Evolutionary conservation across 352 stramenopile genomes (phyloP).

Genomic region (Pythium rhizo-oryzae): DNA sequence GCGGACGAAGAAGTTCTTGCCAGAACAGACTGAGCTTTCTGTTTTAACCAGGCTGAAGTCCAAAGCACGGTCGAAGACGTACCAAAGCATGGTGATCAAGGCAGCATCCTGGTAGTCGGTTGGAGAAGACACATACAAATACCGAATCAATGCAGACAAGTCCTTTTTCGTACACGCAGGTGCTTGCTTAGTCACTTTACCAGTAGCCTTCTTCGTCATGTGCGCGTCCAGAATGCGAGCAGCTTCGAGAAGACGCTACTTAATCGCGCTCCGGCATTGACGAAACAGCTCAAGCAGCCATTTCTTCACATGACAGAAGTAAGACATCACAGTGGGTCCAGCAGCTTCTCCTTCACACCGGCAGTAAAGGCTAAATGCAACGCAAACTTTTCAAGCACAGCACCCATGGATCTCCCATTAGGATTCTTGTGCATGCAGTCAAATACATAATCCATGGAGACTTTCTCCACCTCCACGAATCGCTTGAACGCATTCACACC

Average conservation of each 20-base stretch:
- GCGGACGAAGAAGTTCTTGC: conserved; percentile 15
- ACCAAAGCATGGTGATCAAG: conserved; percentile 29
- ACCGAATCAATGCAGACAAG: conserved; percentile 4
- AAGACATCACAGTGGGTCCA: conserved; percentile 15
- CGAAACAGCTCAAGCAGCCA: conserved; percentile 13
- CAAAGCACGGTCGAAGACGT: conserved; percentile 32
- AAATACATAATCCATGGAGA: conserved; percentile 3
- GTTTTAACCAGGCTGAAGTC: conserved; percentile 30
- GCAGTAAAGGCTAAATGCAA: conserved; percentile 16
- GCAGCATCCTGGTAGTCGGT: conserved; percentile 29
- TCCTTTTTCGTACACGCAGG: conserved; percentile 7
- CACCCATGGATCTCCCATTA: conserved; percentile 9
- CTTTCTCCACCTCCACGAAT: conserved; percentile 6
- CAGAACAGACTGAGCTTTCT: conserved; percentile 3
- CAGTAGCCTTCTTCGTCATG: background rate
- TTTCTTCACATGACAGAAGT: conserved; percentile 20
- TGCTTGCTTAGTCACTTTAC: conserved; percentile 1
- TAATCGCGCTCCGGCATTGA: background rate
- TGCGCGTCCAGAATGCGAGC: background rate
- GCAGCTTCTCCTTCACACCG: conserved; percentile 19
- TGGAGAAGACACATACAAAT: conserved; percentile 6
- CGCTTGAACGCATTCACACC: conserved; percentile 18
- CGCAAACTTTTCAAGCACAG: conserved; percentile 20
- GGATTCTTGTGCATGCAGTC: conserved; percentile 21
- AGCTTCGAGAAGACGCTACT: conserved; percentile 2